These are phyloP conservation scores for Ceratopteris richardii DNA, from an alignment of 75 land plant genomes.

Conservation along the genomic window DNA sequence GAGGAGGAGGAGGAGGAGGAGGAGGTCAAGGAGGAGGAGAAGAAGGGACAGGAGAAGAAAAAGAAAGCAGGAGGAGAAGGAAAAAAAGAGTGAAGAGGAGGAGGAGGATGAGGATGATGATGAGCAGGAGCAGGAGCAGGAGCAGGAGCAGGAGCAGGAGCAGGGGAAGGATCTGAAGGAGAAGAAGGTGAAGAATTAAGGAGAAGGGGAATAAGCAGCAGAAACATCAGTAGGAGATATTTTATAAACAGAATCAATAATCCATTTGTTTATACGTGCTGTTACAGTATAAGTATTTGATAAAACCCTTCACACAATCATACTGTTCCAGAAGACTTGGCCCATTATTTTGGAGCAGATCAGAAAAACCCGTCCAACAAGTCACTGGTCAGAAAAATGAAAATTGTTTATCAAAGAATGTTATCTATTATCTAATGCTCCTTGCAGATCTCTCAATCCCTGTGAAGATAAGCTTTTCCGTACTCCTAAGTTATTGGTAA, in stretches of 20 bases:
- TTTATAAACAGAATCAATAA: neutral
- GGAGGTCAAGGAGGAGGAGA: no score
- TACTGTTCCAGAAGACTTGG: no score
- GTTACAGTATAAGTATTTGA: no score
- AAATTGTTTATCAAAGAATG: neutral
- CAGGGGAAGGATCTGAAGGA: neutral
- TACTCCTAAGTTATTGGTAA: conserved; percentile 28
- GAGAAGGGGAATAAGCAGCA: neutral
- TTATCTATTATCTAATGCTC: conserved; percentile 49
- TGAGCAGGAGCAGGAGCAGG: neutral
- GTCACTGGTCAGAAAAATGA: neutral
- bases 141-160: neutral
- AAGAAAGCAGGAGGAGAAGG: no score
- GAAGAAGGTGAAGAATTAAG: neutral
- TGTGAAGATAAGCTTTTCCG: conserved; percentile 66
- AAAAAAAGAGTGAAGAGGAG: no score
- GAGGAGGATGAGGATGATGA: neutral
- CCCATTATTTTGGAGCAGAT: no score
- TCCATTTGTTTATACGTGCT: no score
- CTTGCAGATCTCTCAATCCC: conserved; percentile 50
- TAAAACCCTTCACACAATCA: no score
- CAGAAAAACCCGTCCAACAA: no score
- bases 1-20: no score
- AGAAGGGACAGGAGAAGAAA: no score
- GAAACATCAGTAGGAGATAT: neutral